Evolutionary conservation across 2,329 filamentous ascomycete species (phyloP).

Genomic region (Calonectria hawksworthii): DNA sequence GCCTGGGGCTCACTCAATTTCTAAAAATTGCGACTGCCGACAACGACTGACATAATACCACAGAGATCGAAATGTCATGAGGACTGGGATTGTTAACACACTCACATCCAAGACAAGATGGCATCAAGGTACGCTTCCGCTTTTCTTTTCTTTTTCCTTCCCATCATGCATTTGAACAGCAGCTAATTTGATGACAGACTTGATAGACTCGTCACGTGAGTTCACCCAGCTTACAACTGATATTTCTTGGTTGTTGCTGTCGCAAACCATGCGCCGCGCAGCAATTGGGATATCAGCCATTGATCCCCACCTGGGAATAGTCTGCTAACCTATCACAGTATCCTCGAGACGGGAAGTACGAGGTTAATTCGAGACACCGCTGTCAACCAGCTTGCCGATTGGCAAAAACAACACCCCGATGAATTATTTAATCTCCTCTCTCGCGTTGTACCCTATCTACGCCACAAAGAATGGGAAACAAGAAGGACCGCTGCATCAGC

Average conservation of each 20-base stretch:
- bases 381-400: constrained; percentile 95
- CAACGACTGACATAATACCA: constrained; percentile 31
- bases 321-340: constrained; percentile 63
- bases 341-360: constrained; percentile 97
- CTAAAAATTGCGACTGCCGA: constrained; percentile 23
- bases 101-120: constrained; percentile 61
- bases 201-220: constrained; percentile 89
- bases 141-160: neutral
- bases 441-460: constrained; percentile 93
- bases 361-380: constrained; percentile 96
- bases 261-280: neutral
- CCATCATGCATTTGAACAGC: constrained; percentile 23
- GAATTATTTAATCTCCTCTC: constrained; percentile 96
- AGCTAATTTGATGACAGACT: constrained; percentile 66
- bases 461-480: constrained; percentile 97
- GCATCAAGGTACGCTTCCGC: constrained; percentile 64
- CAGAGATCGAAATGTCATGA: constrained; percentile 49
- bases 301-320: no score
- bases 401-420: constrained; percentile 97
- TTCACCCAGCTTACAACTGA: constrained; percentile 45
- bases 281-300: neutral
- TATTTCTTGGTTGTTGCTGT: neutral
- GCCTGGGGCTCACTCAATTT: constrained; percentile 17
- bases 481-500: constrained; percentile 93
- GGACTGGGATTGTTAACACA: constrained; percentile 34